Evolutionary conservation across 2,329 filamentous ascomycete genomes (phyloP).

Genomic region (Ceratocystis alfenasii): DNA sequence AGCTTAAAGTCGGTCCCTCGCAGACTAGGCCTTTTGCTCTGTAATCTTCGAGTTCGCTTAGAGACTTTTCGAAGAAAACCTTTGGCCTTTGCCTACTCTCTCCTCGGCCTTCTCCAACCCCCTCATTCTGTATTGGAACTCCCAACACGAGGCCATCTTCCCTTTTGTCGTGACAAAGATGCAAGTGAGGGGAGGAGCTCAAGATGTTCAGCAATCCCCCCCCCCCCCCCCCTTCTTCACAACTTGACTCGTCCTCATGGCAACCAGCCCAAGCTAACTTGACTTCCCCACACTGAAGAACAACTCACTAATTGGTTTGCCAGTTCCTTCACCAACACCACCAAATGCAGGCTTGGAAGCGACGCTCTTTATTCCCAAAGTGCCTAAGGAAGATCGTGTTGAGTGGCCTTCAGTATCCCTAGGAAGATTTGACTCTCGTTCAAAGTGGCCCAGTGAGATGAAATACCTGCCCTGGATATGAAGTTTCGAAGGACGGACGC

Average conservation of each 20-base stretch:
- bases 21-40: not conserved
- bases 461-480: not conserved
- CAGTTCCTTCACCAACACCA: not conserved
- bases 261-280: not conserved
- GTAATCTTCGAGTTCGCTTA: not conserved
- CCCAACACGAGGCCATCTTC: not conserved
- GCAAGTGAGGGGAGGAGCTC: not conserved
- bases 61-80: not conserved
- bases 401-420: not conserved
- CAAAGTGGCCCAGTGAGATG: not conserved
- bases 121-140: not conserved
- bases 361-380: not conserved
- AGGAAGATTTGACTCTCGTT: not conserved
- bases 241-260: not conserved
- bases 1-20: constrained; percentile 6
- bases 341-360: not conserved
- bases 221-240: not conserved
- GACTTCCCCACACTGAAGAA: not conserved
- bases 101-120: not conserved
- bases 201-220: not conserved
- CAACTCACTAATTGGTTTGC: no score
- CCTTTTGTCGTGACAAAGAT: not conserved
- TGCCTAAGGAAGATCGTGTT: not conserved
- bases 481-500: not conserved
- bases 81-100: not conserved